A percentile compares a stretch with the other conserved stretches of the same genome.
Conservation (phyloP, 2,329 filamentous ascomycete species). For the Sclerotinia minor region DNA sequence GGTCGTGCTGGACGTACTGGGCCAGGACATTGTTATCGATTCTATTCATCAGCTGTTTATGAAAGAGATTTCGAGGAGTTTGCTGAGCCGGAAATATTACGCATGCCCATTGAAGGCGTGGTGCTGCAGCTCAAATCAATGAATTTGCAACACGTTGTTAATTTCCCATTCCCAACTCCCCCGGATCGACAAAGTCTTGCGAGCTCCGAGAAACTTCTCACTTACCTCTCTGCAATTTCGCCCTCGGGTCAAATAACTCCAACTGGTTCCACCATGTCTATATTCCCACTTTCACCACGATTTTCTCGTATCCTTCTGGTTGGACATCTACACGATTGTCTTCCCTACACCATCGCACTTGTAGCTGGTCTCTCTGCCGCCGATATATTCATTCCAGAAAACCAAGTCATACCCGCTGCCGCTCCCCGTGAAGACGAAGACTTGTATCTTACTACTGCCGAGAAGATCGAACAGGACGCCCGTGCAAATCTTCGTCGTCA, state of each 20-base stretch:
- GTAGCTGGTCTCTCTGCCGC: conserved; percentile 86
- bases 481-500: conserved; percentile 62
- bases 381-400: conserved; percentile 83
- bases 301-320: conserved; percentile 91
- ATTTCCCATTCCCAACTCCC: conserved; percentile 94
- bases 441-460: conserved; percentile 60
- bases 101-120: conserved; percentile 89
- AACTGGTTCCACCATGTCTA: conserved; percentile 79
- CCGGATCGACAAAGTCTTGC: conserved; percentile 74
- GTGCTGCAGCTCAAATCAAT: conserved; percentile 94
- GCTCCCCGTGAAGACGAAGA: conserved; percentile 50
- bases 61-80: conserved; percentile 87
- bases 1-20: conserved; percentile 95
- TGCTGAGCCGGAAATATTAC: conserved; percentile 81
- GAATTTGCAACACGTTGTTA: conserved; percentile 84
- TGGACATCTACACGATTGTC: conserved; percentile 77
- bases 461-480: conserved; percentile 70
- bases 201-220: conserved; percentile 82
- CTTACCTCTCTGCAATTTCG: conserved; percentile 79
- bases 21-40: conserved; percentile 89
- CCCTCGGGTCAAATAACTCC: conserved; percentile 72
- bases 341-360: conserved; percentile 82
- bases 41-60: conserved; percentile 94
- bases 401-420: conserved; percentile 66
- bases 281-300: conserved; percentile 86